Conservation (phyloP, 495 filamentous ascomycete species). For the Podospora didyma region DNA sequence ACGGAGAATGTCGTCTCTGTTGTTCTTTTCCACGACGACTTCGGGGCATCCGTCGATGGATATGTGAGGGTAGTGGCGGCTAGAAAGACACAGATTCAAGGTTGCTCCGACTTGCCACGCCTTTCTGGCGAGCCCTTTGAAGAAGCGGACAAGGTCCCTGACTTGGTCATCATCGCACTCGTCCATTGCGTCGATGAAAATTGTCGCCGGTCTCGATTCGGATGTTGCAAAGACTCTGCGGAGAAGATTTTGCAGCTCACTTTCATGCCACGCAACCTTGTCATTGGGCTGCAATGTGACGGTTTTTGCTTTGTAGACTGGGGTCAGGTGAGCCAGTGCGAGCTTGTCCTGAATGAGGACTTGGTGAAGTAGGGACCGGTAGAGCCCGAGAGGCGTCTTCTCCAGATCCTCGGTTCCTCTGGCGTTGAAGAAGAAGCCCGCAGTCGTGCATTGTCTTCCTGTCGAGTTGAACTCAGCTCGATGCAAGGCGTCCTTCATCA, state of each 20-base stretch:
- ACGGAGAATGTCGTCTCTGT: constrained; percentile 11
- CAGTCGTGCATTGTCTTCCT: constrained; percentile 3
- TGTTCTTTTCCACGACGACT: constrained; percentile 4
- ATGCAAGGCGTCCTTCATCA: constrained; percentile 15
- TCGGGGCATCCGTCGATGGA: background rate
- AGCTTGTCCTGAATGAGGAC: constrained; percentile 14
- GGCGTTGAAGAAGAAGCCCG: constrained; percentile 41
- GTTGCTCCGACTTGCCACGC: background rate
- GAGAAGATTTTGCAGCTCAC: constrained; percentile 9
- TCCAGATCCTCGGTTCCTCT: constrained; percentile 29
- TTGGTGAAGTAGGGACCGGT: constrained; percentile 33
- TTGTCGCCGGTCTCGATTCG: background rate
- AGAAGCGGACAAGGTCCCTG: background rate
- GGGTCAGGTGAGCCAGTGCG: background rate
- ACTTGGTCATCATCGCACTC: constrained; percentile 30
- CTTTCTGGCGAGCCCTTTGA: background rate
- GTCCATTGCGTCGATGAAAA: constrained; percentile 41
- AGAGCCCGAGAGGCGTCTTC: constrained; percentile 26
- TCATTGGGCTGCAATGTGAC: background rate
- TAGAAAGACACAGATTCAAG: background rate
- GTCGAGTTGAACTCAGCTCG: background rate
- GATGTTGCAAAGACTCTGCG: background rate
- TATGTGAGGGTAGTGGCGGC: background rate
- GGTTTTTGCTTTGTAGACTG: background rate
- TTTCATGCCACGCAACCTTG: background rate